Evolutionary conservation across 2,329 filamentous ascomycete genomes (phyloP).

Genomic region (Graphilbum sp.): DNA sequence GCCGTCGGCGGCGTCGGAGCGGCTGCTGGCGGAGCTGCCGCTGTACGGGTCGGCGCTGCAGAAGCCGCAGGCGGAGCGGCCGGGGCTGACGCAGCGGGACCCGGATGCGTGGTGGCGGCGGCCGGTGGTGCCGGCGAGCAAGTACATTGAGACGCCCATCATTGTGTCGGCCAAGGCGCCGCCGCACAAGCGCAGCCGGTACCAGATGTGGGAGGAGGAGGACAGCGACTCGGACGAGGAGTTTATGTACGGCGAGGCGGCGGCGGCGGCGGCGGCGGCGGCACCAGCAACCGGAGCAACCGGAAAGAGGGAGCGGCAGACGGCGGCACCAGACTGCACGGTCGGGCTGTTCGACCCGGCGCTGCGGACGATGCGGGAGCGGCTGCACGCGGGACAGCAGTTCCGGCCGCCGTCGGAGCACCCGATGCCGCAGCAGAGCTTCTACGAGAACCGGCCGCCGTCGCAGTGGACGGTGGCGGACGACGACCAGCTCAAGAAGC

Average conservation of each 20-base stretch:
- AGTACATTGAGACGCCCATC: conserved; percentile 70
- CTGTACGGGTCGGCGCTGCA: conserved; percentile 54
- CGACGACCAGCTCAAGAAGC: conserved; percentile 70
- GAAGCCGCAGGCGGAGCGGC: conserved; percentile 39
- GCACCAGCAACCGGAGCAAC: background rate
- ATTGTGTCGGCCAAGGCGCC: conserved; percentile 49
- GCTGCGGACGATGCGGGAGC: conserved; percentile 76
- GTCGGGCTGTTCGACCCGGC: conserved; percentile 83
- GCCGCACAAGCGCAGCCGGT: conserved; percentile 65
- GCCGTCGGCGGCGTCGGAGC: conserved; percentile 57
- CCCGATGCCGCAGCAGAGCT: conserved; percentile 74
- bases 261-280: background rate
- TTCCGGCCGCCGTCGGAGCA: conserved; percentile 88
- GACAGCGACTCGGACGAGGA: conserved; percentile 23
- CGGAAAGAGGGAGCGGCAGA: no score
- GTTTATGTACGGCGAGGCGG: conserved; percentile 15
- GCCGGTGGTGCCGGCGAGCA: conserved; percentile 70
- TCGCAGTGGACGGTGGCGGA: conserved; percentile 87
- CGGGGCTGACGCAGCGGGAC: conserved; percentile 35
- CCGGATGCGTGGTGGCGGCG: conserved; percentile 59
- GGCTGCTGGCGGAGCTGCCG: conserved; percentile 65
- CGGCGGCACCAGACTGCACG: background rate
- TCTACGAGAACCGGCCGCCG: conserved; percentile 73
- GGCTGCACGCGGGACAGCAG: conserved; percentile 78
- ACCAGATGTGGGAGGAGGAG: conserved; percentile 62